These are phyloP conservation scores for Chlamydomonas sp. DNA, from an alignment of 139 green algal genomes.

Conservation along the genomic window DNA sequence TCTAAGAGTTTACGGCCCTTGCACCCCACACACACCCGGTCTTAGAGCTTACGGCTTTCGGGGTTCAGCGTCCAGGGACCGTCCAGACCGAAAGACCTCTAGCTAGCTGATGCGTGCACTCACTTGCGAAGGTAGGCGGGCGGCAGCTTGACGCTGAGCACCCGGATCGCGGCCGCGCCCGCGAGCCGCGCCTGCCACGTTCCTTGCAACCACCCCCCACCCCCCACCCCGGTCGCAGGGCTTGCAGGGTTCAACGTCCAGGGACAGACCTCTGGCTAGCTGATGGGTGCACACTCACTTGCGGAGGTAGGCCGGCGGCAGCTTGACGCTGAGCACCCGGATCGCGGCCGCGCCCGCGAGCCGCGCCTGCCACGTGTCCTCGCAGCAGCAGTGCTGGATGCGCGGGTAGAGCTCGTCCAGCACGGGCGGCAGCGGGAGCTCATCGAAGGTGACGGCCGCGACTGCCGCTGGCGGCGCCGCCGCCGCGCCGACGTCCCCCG, in stretches of 20 bases:
- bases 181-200: no score
- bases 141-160: slow-evolving; percentile 33
- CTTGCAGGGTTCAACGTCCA: not conserved
- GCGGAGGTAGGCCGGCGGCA: no score
- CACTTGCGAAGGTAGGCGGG: no score
- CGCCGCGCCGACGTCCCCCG: not conserved
- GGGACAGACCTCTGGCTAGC: not conserved
- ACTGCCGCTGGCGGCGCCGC: not conserved
- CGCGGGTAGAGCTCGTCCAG: slow-evolving; percentile 71
- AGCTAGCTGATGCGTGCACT: not conserved
- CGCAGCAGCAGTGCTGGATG: slow-evolving; percentile 83
- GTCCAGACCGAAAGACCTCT: no score
- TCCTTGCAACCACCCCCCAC: no score
- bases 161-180: no score
- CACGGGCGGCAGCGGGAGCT: slow-evolving; percentile 44
- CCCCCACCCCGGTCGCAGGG: slow-evolving; percentile 8
- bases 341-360: slow-evolving; percentile 75
- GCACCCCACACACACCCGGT: no score
- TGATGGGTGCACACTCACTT: not conserved
- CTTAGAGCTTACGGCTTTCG: no score
- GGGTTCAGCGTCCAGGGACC: not conserved
- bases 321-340: slow-evolving; percentile 34
- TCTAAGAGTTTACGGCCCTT: no score
- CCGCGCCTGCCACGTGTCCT: slow-evolving; percentile 66
- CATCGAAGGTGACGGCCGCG: not conserved